phyloP scores from a whole-genome alignment of 495 filamentous ascomycete genomes.

The Bryoglossum gracile region DNA sequence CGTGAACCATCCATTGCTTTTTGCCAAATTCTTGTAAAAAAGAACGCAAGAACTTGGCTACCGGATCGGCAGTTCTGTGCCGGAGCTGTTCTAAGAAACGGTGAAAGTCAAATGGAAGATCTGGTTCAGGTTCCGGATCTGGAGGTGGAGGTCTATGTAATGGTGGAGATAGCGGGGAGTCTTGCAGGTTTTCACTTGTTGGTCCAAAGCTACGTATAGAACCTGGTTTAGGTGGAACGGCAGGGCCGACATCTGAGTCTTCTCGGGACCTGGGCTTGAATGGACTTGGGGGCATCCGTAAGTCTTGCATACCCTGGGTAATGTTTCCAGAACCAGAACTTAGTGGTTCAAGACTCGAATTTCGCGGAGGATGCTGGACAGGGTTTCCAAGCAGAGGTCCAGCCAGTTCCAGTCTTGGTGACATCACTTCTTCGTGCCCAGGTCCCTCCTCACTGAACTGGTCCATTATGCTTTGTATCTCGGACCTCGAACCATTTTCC shows the following conservation, averaged over 20 bases:
- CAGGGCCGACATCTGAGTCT: slow-evolving; percentile 39
- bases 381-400: slow-evolving; percentile 58
- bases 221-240: slow-evolving; percentile 45
- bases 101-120: slow-evolving; percentile 95
- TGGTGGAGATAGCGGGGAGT: slow-evolving; percentile 46
- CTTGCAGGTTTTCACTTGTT: slow-evolving; percentile 29
- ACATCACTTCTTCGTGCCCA: slow-evolving; percentile 71
- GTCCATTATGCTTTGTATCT: slow-evolving; percentile 96
- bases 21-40: slow-evolving; percentile 95
- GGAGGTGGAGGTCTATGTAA: slow-evolving; percentile 65
- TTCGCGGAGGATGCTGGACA: slow-evolving; percentile 68
- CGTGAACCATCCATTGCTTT: slow-evolving; percentile 98
- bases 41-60: slow-evolving; percentile 89
- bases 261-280: slow-evolving; percentile 24
- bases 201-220: slow-evolving; percentile 29
- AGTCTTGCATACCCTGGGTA: slow-evolving; percentile 40
- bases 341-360: slow-evolving; percentile 72
- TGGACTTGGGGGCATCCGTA: slow-evolving; percentile 34
- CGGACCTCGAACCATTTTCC: slow-evolving; percentile 65
- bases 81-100: slow-evolving; percentile 92
- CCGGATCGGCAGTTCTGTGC: slow-evolving; percentile 91
- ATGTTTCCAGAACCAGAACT: slow-evolving; percentile 37
- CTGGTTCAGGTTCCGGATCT: slow-evolving; percentile 80
- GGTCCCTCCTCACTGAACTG: slow-evolving; percentile 63
- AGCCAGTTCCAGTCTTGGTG: slow-evolving; percentile 66